A percentile compares a stretch with the other conserved stretches of the same genome.
Conservation (phyloP, 371 early-diverging fungal genomes). For the Globomyces sp. region DNA sequence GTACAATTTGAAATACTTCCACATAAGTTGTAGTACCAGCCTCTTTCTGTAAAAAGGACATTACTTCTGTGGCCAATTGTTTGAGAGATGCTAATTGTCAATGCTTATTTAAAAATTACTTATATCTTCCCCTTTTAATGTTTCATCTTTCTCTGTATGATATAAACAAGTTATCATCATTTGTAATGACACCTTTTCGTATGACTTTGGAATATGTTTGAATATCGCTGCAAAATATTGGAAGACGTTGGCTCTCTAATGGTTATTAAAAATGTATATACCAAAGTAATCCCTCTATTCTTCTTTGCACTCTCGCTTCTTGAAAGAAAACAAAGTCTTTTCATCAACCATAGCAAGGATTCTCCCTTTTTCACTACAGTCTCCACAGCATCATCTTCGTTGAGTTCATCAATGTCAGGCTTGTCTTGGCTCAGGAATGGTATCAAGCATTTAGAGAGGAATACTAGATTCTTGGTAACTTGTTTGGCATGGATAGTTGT, state of each 20-base stretch:
- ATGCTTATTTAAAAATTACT: constrained; percentile 38
- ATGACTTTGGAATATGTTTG: constrained; percentile 56
- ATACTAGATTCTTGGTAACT: constrained; percentile 90
- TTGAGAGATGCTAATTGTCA: constrained; percentile 42
- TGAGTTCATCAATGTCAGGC: constrained; percentile 21
- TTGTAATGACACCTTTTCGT: constrained; percentile 60
- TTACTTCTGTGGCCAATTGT: constrained; percentile 73
- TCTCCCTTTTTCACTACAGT: constrained; percentile 12
- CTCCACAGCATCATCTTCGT: constrained; percentile 42
- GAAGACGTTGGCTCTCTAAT: constrained; percentile 73
- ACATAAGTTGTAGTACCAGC: constrained; percentile 77
- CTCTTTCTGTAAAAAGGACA: constrained; percentile 72
- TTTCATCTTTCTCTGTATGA: constrained; percentile 74
- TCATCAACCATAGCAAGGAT: constrained; percentile 60
- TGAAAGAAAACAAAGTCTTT: constrained; percentile 65
- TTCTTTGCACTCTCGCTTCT: constrained; percentile 59
- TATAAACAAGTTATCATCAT: constrained; percentile 78
- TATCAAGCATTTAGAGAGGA: constrained; percentile 75
- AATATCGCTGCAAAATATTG: constrained; percentile 90
- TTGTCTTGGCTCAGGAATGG: constrained; percentile 21
- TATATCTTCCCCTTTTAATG: constrained; percentile 58
- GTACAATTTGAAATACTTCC: constrained; percentile 68
- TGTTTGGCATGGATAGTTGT: constrained; percentile 82
- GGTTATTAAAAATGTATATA: constrained; percentile 24
- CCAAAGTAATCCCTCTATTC: constrained; percentile 46